Evolutionary conservation across 768 basidiomycete genomes (phyloP).

Genomic region (Exsudoporus frostii): DNA sequence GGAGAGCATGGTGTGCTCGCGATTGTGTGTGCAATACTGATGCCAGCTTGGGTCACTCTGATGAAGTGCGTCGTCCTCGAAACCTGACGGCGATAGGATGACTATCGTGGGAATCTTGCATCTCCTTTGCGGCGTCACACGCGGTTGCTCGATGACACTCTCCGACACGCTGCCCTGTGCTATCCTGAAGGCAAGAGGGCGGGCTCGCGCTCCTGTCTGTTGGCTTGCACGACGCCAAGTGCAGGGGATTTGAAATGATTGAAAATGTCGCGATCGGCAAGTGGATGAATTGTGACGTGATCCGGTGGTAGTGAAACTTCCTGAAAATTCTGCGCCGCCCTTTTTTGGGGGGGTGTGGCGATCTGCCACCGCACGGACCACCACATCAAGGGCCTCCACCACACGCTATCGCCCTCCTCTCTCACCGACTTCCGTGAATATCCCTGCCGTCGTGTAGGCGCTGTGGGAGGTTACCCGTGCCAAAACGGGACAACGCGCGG

Average conservation of each 20-base stretch:
- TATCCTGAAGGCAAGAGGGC: no score
- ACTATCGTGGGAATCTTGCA: not conserved
- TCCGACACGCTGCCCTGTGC: no score
- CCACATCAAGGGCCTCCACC: not conserved
- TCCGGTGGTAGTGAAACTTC: constrained; percentile 21
- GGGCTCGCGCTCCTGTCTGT: no score
- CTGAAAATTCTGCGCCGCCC: constrained; percentile 3
- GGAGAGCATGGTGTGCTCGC: no score
- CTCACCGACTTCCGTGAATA: not conserved
- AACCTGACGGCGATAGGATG: not conserved
- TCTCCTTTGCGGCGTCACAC: not conserved
- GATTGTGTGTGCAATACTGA: no score
- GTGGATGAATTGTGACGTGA: constrained; percentile 34
- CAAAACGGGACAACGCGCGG: not conserved
- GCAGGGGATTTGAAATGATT: constrained; percentile 7
- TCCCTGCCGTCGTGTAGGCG: not conserved
- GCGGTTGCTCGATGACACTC: no score
- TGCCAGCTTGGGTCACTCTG: no score
- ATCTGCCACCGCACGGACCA: constrained; percentile 34
- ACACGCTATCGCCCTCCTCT: not conserved
- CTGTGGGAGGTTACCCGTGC: constrained; percentile 6
- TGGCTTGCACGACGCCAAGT: no score
- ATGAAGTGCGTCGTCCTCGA: no score
- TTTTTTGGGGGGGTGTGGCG: constrained; percentile 12
- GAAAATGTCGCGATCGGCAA: constrained; percentile 31